Base-by-base conservation (phyloP, 768 basidiomycete genomes). In the Clitopilus hobsonii region DNA sequence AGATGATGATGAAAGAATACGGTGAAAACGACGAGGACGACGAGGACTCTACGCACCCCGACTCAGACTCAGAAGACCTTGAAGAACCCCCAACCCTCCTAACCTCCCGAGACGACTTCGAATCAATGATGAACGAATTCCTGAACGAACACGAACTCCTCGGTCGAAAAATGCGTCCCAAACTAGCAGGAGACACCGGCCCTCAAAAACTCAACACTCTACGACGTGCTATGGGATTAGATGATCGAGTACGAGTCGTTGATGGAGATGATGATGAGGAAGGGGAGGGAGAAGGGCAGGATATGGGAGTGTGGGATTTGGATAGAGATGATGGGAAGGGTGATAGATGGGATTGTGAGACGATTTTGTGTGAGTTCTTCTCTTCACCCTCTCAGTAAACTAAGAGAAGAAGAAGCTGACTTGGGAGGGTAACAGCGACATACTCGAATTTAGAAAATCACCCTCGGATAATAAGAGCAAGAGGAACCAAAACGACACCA, bases 401-500 rank as follows among this genome's bases (percentile, higher is more conserved):
- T 4, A 11, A 11, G 41, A 45, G 8, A 64, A 20, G 13, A n/a
- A 10, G 27, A 6, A 16, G 11, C 51, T 59, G 47, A 56, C 56
- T 58, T 60, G 59, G n/a, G 41, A 36, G 32, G 10, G n/a, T 50
- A 26, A 18, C 64, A 97, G 96, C 89, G 7, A 98, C 95, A 8
- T 95, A 94, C 66, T 89, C 93, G n/a, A 99, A 97, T 65, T 77
- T 98, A 6, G 97, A 97, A 67, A 99, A 99, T 64, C 97, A 98
- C 67, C 97, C 97, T 0, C 83, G 88, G 7, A 73, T 97, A 27
- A 94, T 99, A 56, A 81, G 84, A 23, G 83, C 86, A 18, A 76
- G 86, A 28, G 78, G 83, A 56, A 64, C 70, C 36, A 78, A 74
- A 62, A 71, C 73, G 20, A n/a, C n/a, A n/a, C n/a, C n/a, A n/a